Conservation (phyloP, 2,329 filamentous ascomycete species). For the Fusarium sublunatum region DNA sequence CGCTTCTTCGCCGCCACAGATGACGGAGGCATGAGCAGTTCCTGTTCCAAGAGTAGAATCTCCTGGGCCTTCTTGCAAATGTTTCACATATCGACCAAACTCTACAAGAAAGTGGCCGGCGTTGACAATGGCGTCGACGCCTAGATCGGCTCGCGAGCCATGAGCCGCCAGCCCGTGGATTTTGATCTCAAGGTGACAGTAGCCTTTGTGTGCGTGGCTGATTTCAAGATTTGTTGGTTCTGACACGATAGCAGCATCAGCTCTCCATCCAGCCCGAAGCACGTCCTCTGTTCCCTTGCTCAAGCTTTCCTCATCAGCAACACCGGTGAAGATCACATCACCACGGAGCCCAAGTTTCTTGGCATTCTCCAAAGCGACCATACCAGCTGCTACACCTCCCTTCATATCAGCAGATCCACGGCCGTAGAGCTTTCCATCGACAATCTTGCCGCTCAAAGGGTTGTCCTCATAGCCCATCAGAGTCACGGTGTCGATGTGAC, state of each 20-base stretch:
- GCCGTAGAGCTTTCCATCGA: constrained; percentile 56
- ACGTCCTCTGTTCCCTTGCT: constrained; percentile 64
- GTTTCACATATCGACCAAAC: constrained; percentile 56
- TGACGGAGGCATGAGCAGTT: constrained; percentile 60
- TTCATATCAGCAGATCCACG: constrained; percentile 65
- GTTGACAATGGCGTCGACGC: constrained; percentile 62
- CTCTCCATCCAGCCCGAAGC: constrained; percentile 62
- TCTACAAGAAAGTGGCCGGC: constrained; percentile 60
- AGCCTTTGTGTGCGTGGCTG: constrained; percentile 62
- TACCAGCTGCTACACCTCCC: constrained; percentile 59
- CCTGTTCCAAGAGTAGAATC: constrained; percentile 52
- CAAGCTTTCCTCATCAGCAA: constrained; percentile 64
- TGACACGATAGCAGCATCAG: constrained; percentile 62
- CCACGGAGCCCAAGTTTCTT: constrained; percentile 56
- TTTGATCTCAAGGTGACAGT: constrained; percentile 58
- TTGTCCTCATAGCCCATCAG: constrained; percentile 59
- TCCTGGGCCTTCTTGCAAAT: constrained; percentile 46
- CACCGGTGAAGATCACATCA: constrained; percentile 64
- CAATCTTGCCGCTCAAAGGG: constrained; percentile 56
- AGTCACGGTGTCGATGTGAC: constrained; percentile 65
- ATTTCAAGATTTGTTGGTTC: constrained; percentile 60
- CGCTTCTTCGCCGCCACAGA: constrained; percentile 62
- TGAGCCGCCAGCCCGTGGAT: constrained; percentile 57
- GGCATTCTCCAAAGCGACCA: constrained; percentile 55
- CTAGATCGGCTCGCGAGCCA: constrained; percentile 57